Base-by-base conservation (phyloP, 179 eudicot genomes). In the Spergularia azorica region DNA sequence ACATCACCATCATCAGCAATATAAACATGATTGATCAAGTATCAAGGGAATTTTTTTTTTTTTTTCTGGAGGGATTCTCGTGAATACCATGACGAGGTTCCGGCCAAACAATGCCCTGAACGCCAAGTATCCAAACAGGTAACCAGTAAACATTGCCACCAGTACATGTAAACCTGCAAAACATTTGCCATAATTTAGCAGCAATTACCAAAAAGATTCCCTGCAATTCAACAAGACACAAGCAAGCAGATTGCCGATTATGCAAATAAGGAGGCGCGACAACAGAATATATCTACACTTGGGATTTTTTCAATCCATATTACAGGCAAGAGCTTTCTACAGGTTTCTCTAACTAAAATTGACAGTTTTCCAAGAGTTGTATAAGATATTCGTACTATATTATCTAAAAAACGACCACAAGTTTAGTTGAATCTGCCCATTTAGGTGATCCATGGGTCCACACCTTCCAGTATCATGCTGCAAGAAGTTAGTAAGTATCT, bases 71-170 rank as follows among this genome's bases (percentile, higher is more conserved):
- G 72, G 67, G 26, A 43, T 71, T 65, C 17, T 18, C 4, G 14
- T 17, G 68, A 12, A 65, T 95, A 95, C 99, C 99, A 90, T 86
- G 59, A 89, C 87, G 78, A 90, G 95, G 82, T 80, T 90, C 66
- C 85, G 89, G 84, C 86, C 77, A 56, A 95, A 95, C 82, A 95
- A 83, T 14, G 99, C 99, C 77, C 97, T 89, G 85, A 95, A 95
- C 52, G 97, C 90, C 68, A 89, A 84, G 83, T 86, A 89, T 77
- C 99, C 99, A 70, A 95, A 82, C 79, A 95, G 83, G 82, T 88
- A 91, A 71, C 99, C 93, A 5, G 95, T 90, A 71, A 93, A 93
- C 99, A 93, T 95, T 36, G 84, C 88, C 58, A 95, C 83, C 66
- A 85, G 84, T 18, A 93, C 99, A 87, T 95, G 99, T 66, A 95